Base-by-base conservation (phyloP, 495 filamentous ascomycete genomes). In the Recurvomyces mirabilis region DNA sequence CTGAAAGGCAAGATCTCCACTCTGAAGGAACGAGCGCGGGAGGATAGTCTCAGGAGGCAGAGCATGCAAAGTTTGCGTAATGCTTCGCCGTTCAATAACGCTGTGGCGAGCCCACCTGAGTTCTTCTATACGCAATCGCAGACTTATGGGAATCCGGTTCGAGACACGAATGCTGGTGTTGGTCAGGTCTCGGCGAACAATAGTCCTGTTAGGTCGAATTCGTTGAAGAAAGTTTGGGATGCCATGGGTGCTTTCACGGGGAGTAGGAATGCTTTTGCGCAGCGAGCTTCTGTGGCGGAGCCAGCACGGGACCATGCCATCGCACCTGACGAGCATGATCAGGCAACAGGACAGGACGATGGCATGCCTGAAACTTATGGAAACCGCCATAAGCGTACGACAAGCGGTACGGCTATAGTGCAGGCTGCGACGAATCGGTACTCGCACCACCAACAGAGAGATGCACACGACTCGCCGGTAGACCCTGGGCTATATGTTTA, bases 1-100 rank as follows among this genome's bases (percentile, higher is more conserved):
- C 67, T 98, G 19, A 87, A 89, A 54, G 91, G 89, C 38, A 84
- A 87, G 52, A 84, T 98, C 17, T 93, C 88, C 3, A 81, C 70
- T 10, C 64, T 98, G 24, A 78, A 88, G 47, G 76, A 87, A 51
- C 82, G 87, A 58, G 81, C 82, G 4, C 75, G 83, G 37, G 83
- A 83, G 47, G 91, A 95, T 53, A 84, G 73, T 47, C 62, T 94
- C 49, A 81, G 83, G 49, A 73, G 91, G 32, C 77, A 82, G 37
- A 94, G 89, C 58, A 57, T 93, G 40, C 85, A 89, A 51, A 89
- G 76, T 61, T 64, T 94, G 46, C 76, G 87, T 10, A 85, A 83
- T 5, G 82, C 84, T 2, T 93, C 85, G 56, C 86, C 87, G 1
- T 82, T 93, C 52, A 89, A 79, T 0, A 79, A 81, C 37, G 77